Conservation (phyloP, 352 stramenopile genomes). For the Globisporangium orthogonon region DNA sequence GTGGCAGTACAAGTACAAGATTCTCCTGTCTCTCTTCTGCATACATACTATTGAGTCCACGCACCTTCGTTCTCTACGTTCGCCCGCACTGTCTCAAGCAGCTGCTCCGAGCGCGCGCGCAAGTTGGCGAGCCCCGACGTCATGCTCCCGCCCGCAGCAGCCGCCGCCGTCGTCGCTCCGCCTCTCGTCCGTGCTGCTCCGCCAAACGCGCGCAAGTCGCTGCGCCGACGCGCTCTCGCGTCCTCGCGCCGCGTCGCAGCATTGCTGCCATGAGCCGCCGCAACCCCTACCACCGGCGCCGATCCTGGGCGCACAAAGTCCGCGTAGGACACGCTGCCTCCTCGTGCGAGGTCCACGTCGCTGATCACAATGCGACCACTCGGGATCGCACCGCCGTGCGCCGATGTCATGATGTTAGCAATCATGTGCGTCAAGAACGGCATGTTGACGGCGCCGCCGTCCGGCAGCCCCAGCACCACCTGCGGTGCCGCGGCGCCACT, state of each 20-base stretch:
- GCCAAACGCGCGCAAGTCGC: constrained; percentile 1
- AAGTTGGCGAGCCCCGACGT: constrained; percentile 18
- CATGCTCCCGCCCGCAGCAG: constrained; percentile 1
- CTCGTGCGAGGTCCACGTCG: constrained; percentile 7
- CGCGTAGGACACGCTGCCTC: constrained; percentile 6
- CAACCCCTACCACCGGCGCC: background rate
- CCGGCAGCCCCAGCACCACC: constrained; percentile 67
- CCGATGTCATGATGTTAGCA: constrained; percentile 59
- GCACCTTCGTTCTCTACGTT: constrained; percentile 36
- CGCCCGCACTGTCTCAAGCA: constrained; percentile 30
- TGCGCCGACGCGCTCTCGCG: constrained; percentile 4
- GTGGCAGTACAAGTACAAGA: background rate
- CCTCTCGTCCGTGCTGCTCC: constrained; percentile 1
- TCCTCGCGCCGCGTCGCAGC: background rate
- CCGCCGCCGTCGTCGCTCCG: background rate
- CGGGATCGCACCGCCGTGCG: constrained; percentile 16
- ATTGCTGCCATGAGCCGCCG: too few species aligned
- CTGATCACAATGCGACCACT: constrained; percentile 11
- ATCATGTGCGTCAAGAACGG: constrained; percentile 84
- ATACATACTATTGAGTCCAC: background rate
- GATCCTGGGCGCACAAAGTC: constrained; percentile 7
- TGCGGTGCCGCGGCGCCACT: constrained; percentile 21
- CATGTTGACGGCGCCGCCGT: constrained; percentile 61
- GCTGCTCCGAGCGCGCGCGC: constrained; percentile 24
- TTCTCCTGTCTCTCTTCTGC: background rate